These are phyloP conservation scores for Fusarium praegraminearum DNA, from an alignment of 2,329 filamentous ascomycete genomes.

Conservation along the genomic window DNA sequence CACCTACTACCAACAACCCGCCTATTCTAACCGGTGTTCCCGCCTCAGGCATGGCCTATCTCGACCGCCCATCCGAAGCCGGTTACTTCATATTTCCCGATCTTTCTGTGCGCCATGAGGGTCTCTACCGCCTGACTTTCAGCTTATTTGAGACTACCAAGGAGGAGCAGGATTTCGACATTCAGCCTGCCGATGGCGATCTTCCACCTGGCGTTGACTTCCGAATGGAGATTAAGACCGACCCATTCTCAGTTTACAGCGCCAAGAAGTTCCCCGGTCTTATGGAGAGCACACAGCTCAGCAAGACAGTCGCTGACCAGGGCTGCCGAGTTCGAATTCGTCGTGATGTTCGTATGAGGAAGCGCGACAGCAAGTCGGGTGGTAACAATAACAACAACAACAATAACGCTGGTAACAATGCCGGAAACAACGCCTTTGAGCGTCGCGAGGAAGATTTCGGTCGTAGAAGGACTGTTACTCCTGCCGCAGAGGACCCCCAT, in stretches of 20 bases:
- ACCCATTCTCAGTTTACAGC: constrained; percentile 89
- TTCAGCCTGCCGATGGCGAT: constrained; percentile 59
- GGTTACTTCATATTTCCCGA: constrained; percentile 99
- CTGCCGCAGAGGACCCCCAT: constrained; percentile 51
- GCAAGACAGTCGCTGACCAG: constrained; percentile 93
- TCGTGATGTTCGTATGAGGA: constrained; percentile 92
- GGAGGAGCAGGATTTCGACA: constrained; percentile 81
- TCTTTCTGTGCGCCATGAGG: constrained; percentile 94
- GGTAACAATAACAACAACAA: constrained; percentile 59
- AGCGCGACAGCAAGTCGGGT: constrained; percentile 76
- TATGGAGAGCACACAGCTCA: constrained; percentile 87
- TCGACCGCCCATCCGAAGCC: constrained; percentile 82
- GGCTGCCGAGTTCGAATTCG: constrained; percentile 96
- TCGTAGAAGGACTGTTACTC: constrained; percentile 54
- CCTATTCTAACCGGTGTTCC: constrained; percentile 94
- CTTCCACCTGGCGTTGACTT: constrained; percentile 76
- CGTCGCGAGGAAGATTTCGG: constrained; percentile 75
- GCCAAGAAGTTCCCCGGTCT: constrained; percentile 99
- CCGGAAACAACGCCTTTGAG: constrained; percentile 56
- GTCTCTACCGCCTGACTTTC: constrained; percentile 90
- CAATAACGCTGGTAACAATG: constrained; percentile 59
- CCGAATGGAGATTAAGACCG: constrained; percentile 89
- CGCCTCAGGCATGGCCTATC: constrained; percentile 94
- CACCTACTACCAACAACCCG: constrained; percentile 74
- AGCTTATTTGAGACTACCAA: constrained; percentile 95